Evolutionary conservation across 495 filamentous ascomycete genomes (phyloP).

Genomic region (Xylaria telfairii): DNA sequence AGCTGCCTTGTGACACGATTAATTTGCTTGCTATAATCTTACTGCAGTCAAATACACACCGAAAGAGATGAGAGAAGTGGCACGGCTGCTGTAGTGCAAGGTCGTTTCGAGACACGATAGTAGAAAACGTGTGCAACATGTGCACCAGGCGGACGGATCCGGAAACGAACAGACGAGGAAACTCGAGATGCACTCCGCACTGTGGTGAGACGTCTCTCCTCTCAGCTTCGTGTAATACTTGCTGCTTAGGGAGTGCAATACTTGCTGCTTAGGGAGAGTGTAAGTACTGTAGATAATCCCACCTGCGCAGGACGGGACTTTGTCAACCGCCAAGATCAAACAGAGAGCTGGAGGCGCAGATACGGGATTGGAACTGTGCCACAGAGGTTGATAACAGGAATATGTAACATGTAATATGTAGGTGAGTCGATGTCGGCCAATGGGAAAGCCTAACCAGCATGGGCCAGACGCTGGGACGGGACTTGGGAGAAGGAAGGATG

Average conservation of each 20-base stretch:
- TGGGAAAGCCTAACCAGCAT: neutral
- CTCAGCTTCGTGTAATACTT: neutral
- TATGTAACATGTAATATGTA: too few relatives aligned
- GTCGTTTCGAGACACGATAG: neutral
- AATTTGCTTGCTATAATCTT: neutral
- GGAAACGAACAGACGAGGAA: slow-evolving; percentile 19
- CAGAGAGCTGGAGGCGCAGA: neutral
- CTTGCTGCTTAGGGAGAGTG: too few relatives aligned
- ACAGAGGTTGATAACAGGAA: neutral
- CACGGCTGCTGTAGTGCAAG: neutral
- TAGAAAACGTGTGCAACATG: slow-evolving; percentile 14
- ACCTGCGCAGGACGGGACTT: neutral
- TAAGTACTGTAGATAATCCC: too few relatives aligned
- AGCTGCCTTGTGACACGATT: neutral
- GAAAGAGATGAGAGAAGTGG: neutral
- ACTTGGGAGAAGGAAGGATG: neutral
- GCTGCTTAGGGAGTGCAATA: too few relatives aligned
- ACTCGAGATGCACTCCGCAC: slow-evolving; percentile 10
- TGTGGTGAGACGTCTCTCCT: slow-evolving; percentile 4
- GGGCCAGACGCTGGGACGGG: neutral
- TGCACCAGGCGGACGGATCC: slow-evolving; percentile 19
- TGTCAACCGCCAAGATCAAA: slow-evolving; percentile 5
- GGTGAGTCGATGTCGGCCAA: neutral
- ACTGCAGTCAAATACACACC: neutral
- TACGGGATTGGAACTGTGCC: neutral